These are phyloP conservation scores for Cyberlindnera maritima DNA, from an alignment of 805 yeast species.

Conservation along the genomic window DNA sequence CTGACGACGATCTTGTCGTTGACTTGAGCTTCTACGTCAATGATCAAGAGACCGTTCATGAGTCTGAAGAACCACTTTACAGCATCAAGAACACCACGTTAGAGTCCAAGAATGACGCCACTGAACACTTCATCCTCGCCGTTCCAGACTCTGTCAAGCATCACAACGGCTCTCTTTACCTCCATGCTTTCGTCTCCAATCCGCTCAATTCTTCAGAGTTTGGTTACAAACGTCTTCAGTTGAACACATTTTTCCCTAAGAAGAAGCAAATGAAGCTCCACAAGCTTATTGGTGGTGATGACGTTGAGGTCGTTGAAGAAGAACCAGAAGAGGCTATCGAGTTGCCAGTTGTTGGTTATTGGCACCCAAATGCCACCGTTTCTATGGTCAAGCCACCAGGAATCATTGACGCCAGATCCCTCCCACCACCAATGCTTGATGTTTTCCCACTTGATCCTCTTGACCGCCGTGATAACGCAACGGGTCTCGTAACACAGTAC, in stretches of 20 bases:
- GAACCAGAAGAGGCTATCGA: slow-evolving; percentile 10
- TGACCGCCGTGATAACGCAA: slow-evolving; percentile 29
- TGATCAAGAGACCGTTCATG: slow-evolving; percentile 15
- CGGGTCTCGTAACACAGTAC: slow-evolving; percentile 33
- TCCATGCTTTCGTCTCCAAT: slow-evolving; percentile 30
- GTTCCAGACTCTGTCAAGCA: slow-evolving; percentile 22
- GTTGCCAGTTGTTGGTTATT: slow-evolving; percentile 28
- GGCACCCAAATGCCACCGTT: slow-evolving; percentile 37
- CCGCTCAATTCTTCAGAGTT: slow-evolving; percentile 19
- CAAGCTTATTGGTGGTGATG: slow-evolving; percentile 28
- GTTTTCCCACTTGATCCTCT: slow-evolving; percentile 28
- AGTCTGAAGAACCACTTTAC: slow-evolving; percentile 3
- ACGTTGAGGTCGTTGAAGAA: slow-evolving; percentile 17
- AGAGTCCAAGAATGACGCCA: slow-evolving; percentile 12
- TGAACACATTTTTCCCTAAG: slow-evolving; percentile 31
- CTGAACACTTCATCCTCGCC: slow-evolving; percentile 10
- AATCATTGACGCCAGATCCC: slow-evolving; percentile 15
- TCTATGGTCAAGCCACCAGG: slow-evolving; percentile 27
- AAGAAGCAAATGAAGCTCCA: slow-evolving; percentile 29
- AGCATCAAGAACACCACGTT: slow-evolving; percentile 9
- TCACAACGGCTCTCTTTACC: slow-evolving; percentile 33
- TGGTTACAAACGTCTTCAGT: slow-evolving; percentile 24
- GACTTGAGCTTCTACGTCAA: slow-evolving; percentile 26
- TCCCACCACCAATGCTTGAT: slow-evolving; percentile 26
- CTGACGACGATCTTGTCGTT: slow-evolving; percentile 7